These are phyloP conservation scores for Didymella arachidicola DNA, from an alignment of 2,329 filamentous ascomycete species.

Conservation along the genomic window DNA sequence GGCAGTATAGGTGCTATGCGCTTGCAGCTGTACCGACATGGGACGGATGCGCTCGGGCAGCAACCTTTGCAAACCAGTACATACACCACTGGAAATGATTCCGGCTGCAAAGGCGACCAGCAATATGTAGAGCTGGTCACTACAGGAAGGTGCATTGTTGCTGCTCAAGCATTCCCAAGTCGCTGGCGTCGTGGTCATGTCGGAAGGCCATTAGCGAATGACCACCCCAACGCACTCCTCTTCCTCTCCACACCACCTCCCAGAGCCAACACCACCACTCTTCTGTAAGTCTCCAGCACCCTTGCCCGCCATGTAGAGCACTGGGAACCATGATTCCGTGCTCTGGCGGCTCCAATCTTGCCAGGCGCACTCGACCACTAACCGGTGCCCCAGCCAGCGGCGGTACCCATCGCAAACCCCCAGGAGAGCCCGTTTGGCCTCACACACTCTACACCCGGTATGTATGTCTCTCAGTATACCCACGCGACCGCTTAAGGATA, in stretches of 20 bases:
- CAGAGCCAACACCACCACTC: slow-evolving; percentile 34
- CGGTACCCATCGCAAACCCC: slow-evolving; percentile 47
- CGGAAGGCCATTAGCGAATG: slow-evolving; percentile 36
- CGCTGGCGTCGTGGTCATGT: slow-evolving; percentile 35
- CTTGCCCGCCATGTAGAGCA: slow-evolving; percentile 26
- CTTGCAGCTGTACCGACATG: slow-evolving; percentile 19
- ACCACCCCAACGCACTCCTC: slow-evolving; percentile 29
- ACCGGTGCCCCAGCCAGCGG: slow-evolving; percentile 47
- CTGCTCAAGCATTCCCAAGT: slow-evolving; percentile 36
- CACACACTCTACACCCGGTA: slow-evolving; percentile 40
- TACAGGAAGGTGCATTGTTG: slow-evolving; percentile 34
- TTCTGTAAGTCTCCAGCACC: slow-evolving; percentile 34
- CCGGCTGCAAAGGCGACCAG: slow-evolving; percentile 30
- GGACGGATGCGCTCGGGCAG: slow-evolving; percentile 27
- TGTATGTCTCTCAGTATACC: slow-evolving; percentile 40
- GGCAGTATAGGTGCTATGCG: slow-evolving; percentile 3
- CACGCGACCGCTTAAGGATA: slow-evolving; percentile 43
- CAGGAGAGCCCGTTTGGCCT: slow-evolving; percentile 35
- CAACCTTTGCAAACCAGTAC: slow-evolving; percentile 10
- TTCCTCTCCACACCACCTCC: slow-evolving; percentile 37
- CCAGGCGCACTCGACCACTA: slow-evolving; percentile 39
- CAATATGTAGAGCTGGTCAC: slow-evolving; percentile 26
- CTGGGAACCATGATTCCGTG: slow-evolving; percentile 23
- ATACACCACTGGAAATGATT: slow-evolving; percentile 21
- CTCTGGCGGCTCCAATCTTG: slow-evolving; percentile 23